Conservation (phyloP, 2,329 filamentous ascomycete genomes). For the Ascochyta rabiei region DNA sequence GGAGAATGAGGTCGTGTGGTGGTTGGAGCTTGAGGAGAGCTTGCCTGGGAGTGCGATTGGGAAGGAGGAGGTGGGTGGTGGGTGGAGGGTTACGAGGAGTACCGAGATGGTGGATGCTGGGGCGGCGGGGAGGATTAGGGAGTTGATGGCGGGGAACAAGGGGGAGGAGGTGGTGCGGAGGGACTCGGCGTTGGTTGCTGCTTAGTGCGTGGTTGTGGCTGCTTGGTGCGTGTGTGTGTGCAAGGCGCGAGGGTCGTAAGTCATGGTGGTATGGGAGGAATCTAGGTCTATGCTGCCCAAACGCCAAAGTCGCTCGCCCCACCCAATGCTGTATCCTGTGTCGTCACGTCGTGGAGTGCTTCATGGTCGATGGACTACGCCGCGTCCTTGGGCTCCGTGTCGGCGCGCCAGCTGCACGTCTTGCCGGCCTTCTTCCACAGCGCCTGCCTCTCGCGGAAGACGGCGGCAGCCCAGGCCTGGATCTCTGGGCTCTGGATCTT, state of each 20-base stretch:
- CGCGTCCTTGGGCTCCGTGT: conserved; percentile 30
- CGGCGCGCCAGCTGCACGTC: conserved; percentile 38
- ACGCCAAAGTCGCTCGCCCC: conserved; percentile 3
- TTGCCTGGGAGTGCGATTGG: no score
- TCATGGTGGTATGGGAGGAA: not conserved
- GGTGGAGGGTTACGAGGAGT: conserved; percentile 27
- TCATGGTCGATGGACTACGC: not conserved
- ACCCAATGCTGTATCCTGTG: conserved; percentile 10
- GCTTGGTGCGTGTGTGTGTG: not conserved
- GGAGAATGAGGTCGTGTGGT: conserved; percentile 45
- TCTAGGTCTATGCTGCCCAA: conserved; percentile 12
- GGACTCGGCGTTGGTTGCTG: not conserved
- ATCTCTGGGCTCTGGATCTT: conserved; percentile 79
- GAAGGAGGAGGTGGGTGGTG: conserved; percentile 10
- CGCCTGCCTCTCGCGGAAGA: conserved; percentile 75
- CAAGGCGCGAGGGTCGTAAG: not conserved
- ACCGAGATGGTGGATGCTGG: conserved; percentile 43
- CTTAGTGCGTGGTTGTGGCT: not conserved
- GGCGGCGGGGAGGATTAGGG: conserved; percentile 26
- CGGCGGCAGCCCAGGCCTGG: conserved; percentile 75
- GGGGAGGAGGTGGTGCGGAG: not conserved
- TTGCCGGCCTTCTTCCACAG: conserved; percentile 67
- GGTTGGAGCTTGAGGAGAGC: conserved; percentile 37
- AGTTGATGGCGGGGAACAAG: conserved; percentile 18
- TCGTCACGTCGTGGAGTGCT: conserved; percentile 8